phyloP scores from a whole-genome alignment of 1,139 yeast species.

The Lodderomyces orthopsilosis region DNA sequence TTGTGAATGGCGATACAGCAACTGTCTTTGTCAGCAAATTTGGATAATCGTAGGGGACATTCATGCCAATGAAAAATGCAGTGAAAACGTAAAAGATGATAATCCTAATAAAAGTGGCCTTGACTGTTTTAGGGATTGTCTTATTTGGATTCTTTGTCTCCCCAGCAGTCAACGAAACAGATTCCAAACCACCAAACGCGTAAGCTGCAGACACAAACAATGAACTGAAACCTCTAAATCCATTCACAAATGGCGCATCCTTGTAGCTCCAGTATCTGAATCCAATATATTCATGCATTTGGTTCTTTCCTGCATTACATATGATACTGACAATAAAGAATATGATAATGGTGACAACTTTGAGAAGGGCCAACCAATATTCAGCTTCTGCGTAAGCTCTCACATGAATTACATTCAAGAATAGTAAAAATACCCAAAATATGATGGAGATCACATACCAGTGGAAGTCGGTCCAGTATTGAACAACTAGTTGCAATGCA shows the following conservation, averaged over 20 bases:
- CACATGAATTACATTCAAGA: constrained; percentile 54
- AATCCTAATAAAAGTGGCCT: constrained; percentile 55
- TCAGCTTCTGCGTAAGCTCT: constrained; percentile 46
- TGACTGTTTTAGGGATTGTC: constrained; percentile 56
- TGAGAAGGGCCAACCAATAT: constrained; percentile 37
- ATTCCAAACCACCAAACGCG: constrained; percentile 69
- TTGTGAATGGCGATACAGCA: constrained; percentile 63
- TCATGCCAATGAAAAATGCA: constrained; percentile 46
- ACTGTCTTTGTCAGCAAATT: constrained; percentile 38
- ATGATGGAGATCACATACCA: constrained; percentile 56
- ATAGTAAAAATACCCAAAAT: constrained; percentile 55
- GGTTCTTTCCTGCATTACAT: constrained; percentile 37
- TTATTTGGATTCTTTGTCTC: constrained; percentile 59
- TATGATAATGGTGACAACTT: constrained; percentile 38
- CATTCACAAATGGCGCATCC: constrained; percentile 43
- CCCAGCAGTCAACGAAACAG: constrained; percentile 64
- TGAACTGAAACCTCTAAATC: constrained; percentile 38
- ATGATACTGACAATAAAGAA: constrained; percentile 39
- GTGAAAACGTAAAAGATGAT: constrained; percentile 39
- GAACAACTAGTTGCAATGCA: constrained; percentile 56
- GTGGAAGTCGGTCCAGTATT: constrained; percentile 62
- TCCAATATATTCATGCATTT: constrained; percentile 34
- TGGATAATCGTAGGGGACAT: constrained; percentile 41
- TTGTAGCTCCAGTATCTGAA: constrained; percentile 38
- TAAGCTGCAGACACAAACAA: constrained; percentile 56